Base-by-base conservation (phyloP, 495 filamentous ascomycete species). In the Penicillium atrosanguineum region DNA sequence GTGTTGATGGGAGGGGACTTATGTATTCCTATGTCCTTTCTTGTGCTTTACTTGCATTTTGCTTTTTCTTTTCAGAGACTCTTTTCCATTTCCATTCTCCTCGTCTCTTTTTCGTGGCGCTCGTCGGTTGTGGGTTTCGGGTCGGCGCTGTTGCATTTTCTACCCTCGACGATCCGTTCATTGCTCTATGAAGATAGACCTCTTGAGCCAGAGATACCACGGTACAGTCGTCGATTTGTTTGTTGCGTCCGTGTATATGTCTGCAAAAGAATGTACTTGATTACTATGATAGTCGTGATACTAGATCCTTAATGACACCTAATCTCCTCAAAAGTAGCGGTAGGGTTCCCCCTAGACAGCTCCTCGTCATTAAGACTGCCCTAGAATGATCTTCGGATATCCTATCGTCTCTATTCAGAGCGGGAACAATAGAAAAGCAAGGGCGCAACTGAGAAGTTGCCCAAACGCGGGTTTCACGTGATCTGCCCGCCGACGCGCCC, bases 161-260 rank as follows among this genome's bases (percentile, higher is more conserved):
- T 61, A 54, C 52, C 53, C 43, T 68, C 61, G 58, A 69, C 62
- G 49, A 62, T 55, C 43, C 59, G 47, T 57, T 50, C 67, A 57
- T 62, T 65, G 58, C 66, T 69, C 67, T 63, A 65, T 64, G 68
- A 73, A 34, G 63, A 75, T 75, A 74, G 74, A 77, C 62, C 60
- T 65, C 9, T 69, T 69, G 67, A 71, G 72, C 71, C 63, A 70
- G 70, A 71, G 73, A 77, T 75, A 75, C 71, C 73, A 75, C 65
- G 64, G 67, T 69, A 61, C 69, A 70, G 63, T 66, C 64, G 47
- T 67, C 50, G 46, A 57, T 66, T 54, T 44, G 29, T 37, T 57
- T 23, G 46, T 41, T 48, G 46, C n/a, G 39, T 47, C 31, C 46
- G 41, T 60, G 57, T 57, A 61, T 47, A 61, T 61, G 50, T 55